These are phyloP conservation scores for Passiflora organensis DNA, from an alignment of 345 rosid genomes.

Conservation along the genomic window DNA sequence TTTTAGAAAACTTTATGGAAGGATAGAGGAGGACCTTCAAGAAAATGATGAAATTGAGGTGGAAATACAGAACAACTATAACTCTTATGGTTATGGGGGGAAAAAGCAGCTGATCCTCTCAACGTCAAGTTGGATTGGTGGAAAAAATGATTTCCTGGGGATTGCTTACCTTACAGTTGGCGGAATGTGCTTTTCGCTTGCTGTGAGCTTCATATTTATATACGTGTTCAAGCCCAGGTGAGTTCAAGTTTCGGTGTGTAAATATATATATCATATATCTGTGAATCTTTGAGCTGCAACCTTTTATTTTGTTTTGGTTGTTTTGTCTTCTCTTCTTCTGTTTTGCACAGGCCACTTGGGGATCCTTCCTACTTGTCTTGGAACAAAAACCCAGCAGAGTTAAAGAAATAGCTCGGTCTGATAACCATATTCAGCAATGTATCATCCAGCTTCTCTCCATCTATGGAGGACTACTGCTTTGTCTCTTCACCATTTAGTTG, in stretches of 20 bases:
- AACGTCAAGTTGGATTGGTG: conserved; percentile 39
- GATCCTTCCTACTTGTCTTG: conserved; percentile 16
- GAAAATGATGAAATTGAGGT: conserved; percentile 27
- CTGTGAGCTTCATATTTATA: conserved; percentile 29
- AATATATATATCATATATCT: too few relatives aligned
- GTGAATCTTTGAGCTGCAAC: background rate
- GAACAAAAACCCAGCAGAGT: conserved; percentile 7
- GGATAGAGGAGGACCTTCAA: conserved; percentile 35
- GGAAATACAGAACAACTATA: conserved; percentile 39
- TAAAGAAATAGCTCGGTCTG: background rate
- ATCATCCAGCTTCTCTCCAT: too few relatives aligned
- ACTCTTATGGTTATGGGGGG: conserved; percentile 37
- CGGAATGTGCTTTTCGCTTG: conserved; percentile 33
- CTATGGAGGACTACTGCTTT: too few relatives aligned
- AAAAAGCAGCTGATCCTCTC: conserved; percentile 38
- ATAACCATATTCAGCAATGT: too few relatives aligned
- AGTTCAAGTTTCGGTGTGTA: background rate
- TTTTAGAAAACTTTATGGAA: conserved; percentile 44
- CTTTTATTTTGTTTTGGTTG: background rate
- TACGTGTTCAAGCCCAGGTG: conserved; percentile 38
- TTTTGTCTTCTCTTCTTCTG: background rate
- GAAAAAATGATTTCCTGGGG: conserved; percentile 39
- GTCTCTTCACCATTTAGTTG: too few relatives aligned
- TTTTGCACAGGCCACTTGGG: conserved; percentile 14
- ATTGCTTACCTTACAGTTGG: conserved; percentile 35